Evolutionary conservation across 345 rosid species (phyloP).

Genomic region (Heritiera fomes): DNA sequence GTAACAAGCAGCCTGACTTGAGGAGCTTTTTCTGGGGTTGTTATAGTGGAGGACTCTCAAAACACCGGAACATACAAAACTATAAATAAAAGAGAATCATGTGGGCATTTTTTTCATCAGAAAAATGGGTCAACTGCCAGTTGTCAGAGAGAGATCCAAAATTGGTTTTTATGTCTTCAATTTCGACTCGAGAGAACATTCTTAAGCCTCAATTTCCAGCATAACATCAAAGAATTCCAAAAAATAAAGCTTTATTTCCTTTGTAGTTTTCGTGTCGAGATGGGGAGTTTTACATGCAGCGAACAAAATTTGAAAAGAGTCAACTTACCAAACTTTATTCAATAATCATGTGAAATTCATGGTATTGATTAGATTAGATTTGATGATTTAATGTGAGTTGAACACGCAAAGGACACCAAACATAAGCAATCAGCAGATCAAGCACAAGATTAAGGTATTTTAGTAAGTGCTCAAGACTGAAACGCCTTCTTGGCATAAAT

Average conservation of each 20-base stretch:
- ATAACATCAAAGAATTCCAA: not conserved
- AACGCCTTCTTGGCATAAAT: too few species aligned
- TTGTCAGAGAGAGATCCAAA: not conserved
- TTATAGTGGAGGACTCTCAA: not conserved
- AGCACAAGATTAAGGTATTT: too few species aligned
- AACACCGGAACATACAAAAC: not conserved
- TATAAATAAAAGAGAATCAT: not conserved
- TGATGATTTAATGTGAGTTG: not conserved
- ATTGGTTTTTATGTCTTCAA: not conserved
- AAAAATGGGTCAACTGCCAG: not conserved
- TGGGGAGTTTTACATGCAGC: not conserved
- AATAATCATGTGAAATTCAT: slow-evolving; percentile 7
- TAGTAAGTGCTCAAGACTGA: too few species aligned
- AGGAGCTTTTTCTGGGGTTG: not conserved
- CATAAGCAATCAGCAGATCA: too few species aligned
- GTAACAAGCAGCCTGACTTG: not conserved
- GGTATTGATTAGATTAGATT: not conserved
- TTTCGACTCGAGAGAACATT: not conserved
- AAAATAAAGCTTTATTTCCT: not conserved
- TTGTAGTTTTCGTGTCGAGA: not conserved
- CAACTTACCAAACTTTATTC: not conserved
- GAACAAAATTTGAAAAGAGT: slow-evolving; percentile 7
- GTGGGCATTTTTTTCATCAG: not conserved
- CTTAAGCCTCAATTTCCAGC: not conserved
- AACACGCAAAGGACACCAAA: slow-evolving; percentile 16